Conservation (phyloP, 352 stramenopile genomes). For the Pythium rishiriense region DNA sequence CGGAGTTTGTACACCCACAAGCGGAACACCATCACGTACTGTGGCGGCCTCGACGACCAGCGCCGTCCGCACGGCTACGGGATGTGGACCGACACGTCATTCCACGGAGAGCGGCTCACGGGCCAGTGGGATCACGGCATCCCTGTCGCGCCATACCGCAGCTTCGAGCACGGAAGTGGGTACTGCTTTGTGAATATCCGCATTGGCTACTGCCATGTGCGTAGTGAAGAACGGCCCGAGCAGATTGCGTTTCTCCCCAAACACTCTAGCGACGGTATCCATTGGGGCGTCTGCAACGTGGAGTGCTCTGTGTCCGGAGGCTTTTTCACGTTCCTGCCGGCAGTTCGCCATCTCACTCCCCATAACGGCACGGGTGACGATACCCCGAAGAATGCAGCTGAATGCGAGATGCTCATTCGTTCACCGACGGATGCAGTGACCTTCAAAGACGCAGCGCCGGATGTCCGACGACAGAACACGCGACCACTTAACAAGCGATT, state of each 20-base stretch:
- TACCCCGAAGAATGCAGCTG: conserved; percentile 36
- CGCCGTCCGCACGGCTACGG: conserved; percentile 55
- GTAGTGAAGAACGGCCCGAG: conserved; percentile 30
- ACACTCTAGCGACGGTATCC: conserved; percentile 38
- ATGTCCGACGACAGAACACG: conserved; percentile 1
- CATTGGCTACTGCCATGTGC: conserved; percentile 52
- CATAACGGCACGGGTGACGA: conserved; percentile 17
- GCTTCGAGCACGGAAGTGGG: conserved; percentile 55
- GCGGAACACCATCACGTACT: conserved; percentile 46
- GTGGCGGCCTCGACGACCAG: conserved; percentile 43
- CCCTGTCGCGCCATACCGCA: conserved; percentile 59
- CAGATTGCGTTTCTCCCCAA: conserved; percentile 55
- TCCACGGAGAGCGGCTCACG: conserved; percentile 57
- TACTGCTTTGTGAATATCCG: conserved; percentile 59
- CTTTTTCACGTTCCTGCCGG: conserved; percentile 71
- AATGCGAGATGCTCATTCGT: conserved; percentile 41
- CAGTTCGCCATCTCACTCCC: conserved; percentile 52
- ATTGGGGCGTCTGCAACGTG: conserved; percentile 79
- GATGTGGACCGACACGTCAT: conserved; percentile 62
- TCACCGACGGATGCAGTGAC: conserved; percentile 55
- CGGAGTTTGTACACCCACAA: conserved; percentile 31
- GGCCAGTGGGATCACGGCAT: conserved; percentile 60
- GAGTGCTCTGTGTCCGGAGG: conserved; percentile 74
- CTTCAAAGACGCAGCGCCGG: conserved; percentile 35
- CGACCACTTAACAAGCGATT: conserved; percentile 2